Percentiles rank a stretch among this genome's conserved stretches.
phyloP scores from a whole-genome alignment of 2,329 filamentous ascomycete species.

The Ophiostoma piceae region DNA sequence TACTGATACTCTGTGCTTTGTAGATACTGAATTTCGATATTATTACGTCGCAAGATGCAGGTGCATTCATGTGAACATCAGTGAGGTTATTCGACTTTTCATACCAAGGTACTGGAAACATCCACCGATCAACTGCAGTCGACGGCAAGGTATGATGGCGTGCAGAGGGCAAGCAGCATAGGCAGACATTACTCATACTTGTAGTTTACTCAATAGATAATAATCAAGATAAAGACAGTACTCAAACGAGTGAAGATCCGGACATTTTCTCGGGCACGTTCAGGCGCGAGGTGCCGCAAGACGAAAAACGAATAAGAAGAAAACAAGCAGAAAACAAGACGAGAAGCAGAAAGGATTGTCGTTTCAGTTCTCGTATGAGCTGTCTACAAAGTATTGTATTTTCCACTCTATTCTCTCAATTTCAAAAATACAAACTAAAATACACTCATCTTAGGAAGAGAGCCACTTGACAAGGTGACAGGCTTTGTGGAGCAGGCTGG shows the following conservation, averaged over 20 bases:
- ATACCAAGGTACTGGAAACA: constrained; percentile 12
- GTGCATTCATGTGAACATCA: not conserved
- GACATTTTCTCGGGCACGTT: constrained; percentile 1
- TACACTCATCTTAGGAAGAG: not conserved
- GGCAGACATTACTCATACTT: not conserved
- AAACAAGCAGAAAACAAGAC: not conserved
- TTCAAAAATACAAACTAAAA: not conserved
- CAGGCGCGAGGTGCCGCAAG: constrained; percentile 4
- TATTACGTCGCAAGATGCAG: no score
- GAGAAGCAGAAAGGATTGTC: not conserved
- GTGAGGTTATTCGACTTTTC: constrained; percentile 9
- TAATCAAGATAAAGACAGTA: no score
- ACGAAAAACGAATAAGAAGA: not conserved
- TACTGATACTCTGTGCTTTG: no score
- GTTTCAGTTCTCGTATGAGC: not conserved
- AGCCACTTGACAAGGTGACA: constrained; percentile 9
- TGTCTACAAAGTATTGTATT: no score
- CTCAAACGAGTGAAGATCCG: not conserved
- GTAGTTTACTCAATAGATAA: not conserved
- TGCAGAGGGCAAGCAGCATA: not conserved
- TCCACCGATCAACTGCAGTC: constrained; percentile 13
- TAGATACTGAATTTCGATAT: no score
- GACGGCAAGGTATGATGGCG: not conserved
- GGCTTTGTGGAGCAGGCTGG: not conserved
- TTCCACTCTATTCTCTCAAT: not conserved